These are phyloP conservation scores for Microcos paniculata DNA, from an alignment of 345 rosid genomes.

Conservation along the genomic window DNA sequence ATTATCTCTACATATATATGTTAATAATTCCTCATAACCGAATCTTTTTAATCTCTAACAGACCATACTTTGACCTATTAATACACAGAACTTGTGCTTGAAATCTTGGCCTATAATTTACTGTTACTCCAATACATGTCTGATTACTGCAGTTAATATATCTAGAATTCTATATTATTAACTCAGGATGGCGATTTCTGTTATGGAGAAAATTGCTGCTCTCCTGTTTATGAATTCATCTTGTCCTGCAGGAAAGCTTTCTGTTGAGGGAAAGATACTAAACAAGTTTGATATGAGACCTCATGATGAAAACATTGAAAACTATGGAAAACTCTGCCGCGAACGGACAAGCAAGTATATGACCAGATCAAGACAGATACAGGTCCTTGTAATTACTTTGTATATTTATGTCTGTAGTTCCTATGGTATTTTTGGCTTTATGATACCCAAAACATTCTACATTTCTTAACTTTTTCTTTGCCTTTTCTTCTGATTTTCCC, in stretches of 20 bases:
- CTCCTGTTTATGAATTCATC: not conserved
- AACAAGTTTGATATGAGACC: conserved; percentile 92
- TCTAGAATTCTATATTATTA: not conserved
- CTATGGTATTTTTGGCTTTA: not conserved
- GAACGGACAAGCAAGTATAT: conserved; percentile 70
- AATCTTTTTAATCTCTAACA: not conserved
- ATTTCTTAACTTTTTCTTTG: not conserved
- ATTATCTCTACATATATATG: not conserved
- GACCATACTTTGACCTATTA: not conserved
- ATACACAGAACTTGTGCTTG: not conserved
- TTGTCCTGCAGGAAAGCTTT: conserved; percentile 47
- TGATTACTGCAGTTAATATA: not conserved
- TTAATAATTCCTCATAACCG: not conserved
- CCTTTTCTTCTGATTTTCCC: not conserved
- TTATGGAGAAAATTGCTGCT: not conserved
- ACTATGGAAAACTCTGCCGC: conserved; percentile 76
- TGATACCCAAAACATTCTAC: not conserved
- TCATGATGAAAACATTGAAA: conserved; percentile 65
- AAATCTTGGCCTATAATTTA: not conserved
- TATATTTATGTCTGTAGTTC: not conserved
- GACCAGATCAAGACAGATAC: conserved; percentile 75
- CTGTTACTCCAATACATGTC: not conserved
- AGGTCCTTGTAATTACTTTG: conserved; percentile 37
- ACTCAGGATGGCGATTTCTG: not conserved
- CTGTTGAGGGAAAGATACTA: conserved; percentile 73